Conservation (phyloP, 2,329 filamentous ascomycete genomes). For the Elsinoe fawcettii region DNA sequence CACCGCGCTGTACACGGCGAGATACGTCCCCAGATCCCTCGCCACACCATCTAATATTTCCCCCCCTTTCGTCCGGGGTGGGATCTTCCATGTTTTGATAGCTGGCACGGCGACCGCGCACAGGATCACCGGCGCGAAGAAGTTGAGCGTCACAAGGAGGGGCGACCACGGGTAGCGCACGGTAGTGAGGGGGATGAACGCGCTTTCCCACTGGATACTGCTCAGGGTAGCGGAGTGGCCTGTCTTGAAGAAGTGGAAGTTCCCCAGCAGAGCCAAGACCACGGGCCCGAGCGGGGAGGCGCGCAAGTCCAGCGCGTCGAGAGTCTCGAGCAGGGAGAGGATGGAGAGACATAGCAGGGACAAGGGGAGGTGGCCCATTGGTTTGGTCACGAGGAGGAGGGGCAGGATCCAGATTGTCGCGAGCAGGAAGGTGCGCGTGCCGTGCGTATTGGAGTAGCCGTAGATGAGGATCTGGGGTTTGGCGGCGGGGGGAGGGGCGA, state of each 20-base stretch:
- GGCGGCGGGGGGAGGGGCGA: slow-evolving; percentile 23
- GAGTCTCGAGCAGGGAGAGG: slow-evolving; percentile 62
- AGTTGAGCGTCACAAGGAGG: slow-evolving; percentile 73
- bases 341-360: slow-evolving; percentile 82
- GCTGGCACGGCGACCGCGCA: slow-evolving; percentile 73
- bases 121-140: slow-evolving; percentile 80
- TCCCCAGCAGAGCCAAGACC: slow-evolving; percentile 78
- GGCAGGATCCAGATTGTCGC: slow-evolving; percentile 70
- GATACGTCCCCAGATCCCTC: slow-evolving; percentile 63
- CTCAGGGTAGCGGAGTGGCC: slow-evolving; percentile 85
- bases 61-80: slow-evolving; percentile 53
- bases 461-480: slow-evolving; percentile 60
- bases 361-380: slow-evolving; percentile 83
- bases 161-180: slow-evolving; percentile 88
- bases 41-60: slow-evolving; percentile 59
- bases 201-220: slow-evolving; percentile 91
- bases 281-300: slow-evolving; percentile 72
- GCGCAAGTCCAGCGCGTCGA: slow-evolving; percentile 55
- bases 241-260: slow-evolving; percentile 95
- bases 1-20: slow-evolving; percentile 75
- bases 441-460: slow-evolving; percentile 89
- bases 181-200: slow-evolving; percentile 78
- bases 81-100: slow-evolving; percentile 80
- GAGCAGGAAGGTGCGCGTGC: slow-evolving; percentile 79
- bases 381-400: slow-evolving; percentile 77